A percentile compares a stretch with the other conserved stretches of the same genome.
These are phyloP conservation scores for Phallus indusiatus DNA, from an alignment of 768 basidiomycete species.

Conservation along the genomic window DNA sequence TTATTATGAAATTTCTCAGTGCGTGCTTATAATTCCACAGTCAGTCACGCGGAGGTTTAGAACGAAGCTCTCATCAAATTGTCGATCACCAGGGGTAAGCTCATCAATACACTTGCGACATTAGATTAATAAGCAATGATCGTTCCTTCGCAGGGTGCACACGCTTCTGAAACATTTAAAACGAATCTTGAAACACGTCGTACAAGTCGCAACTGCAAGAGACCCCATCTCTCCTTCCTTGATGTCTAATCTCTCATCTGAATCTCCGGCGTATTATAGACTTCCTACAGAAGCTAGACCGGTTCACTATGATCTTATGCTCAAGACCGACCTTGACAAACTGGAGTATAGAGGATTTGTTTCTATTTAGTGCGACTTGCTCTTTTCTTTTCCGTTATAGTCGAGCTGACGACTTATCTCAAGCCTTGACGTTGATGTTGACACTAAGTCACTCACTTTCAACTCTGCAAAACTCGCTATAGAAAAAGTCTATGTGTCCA, in stretches of 20 bases:
- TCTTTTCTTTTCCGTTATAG: neutral
- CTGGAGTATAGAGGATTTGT: constrained; percentile 70
- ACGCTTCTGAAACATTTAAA: no score
- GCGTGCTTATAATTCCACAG: no score
- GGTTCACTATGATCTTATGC: constrained; percentile 66
- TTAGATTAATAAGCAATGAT: no score
- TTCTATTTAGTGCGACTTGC: constrained; percentile 63
- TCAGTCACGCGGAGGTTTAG: no score
- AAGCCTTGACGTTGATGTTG: constrained; percentile 55
- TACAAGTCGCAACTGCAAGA: no score
- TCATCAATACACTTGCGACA: no score
- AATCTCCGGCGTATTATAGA: constrained; percentile 22
- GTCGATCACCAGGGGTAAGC: no score
- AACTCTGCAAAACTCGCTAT: constrained; percentile 56
- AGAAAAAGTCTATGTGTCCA: constrained; percentile 47
- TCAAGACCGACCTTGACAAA: constrained; percentile 76
- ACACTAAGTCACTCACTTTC: constrained; percentile 53
- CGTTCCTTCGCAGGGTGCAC: no score
- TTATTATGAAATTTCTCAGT: no score
- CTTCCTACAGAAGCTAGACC: constrained; percentile 61
- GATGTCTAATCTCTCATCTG: neutral
- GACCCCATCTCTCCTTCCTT: neutral
- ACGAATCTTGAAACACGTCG: no score
- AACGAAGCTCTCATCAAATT: no score
- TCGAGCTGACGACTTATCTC: neutral